A percentile compares a stretch with the other conserved stretches of the same genome.
These are phyloP conservation scores for Pseudocercospora cruenta DNA, from an alignment of 2,329 filamentous ascomycete species.

Conservation along the genomic window DNA sequence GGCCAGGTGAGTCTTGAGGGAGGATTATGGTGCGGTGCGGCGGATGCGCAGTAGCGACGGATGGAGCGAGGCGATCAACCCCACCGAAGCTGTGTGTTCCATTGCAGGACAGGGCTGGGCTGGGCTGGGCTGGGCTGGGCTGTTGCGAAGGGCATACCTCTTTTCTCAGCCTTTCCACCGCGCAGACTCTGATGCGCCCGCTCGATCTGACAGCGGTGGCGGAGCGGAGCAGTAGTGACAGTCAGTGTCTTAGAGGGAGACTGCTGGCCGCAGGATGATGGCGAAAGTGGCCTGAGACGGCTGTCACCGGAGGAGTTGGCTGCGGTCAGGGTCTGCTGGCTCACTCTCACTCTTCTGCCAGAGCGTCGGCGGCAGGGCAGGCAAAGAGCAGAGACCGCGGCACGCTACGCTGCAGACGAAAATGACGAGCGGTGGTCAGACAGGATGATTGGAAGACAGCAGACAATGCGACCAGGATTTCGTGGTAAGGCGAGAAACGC, in stretches of 20 bases:
- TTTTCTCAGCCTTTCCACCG: neutral
- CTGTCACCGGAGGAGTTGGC: constrained; percentile 1
- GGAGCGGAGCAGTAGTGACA: neutral
- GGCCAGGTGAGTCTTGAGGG: neutral
- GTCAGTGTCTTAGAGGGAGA: neutral
- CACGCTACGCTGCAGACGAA: constrained; percentile 3
- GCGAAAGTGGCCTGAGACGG: constrained; percentile 7
- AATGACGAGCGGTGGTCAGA: neutral
- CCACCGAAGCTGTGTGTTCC: neutral
- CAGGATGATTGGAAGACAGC: neutral
- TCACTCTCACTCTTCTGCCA: neutral
- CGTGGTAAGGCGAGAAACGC: neutral
- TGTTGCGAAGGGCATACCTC: constrained; percentile 1
- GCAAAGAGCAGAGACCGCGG: neutral
- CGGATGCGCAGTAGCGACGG: constrained; percentile 3
- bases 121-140: neutral
- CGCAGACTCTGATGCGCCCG: neutral
- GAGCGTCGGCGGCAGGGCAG: neutral
- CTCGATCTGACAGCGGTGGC: neutral
- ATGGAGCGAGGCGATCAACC: constrained; percentile 1
- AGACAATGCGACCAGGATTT: neutral
- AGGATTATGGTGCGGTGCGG: constrained; percentile 11
- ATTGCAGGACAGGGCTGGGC: neutral
- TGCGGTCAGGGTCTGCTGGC: neutral
- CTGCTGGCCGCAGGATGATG: neutral